Percentiles rank a stretch among this genome's conserved stretches.
These are phyloP conservation scores for Pulveroboletus sp. DNA, from an alignment of 768 basidiomycete genomes.

Conservation along the genomic window DNA sequence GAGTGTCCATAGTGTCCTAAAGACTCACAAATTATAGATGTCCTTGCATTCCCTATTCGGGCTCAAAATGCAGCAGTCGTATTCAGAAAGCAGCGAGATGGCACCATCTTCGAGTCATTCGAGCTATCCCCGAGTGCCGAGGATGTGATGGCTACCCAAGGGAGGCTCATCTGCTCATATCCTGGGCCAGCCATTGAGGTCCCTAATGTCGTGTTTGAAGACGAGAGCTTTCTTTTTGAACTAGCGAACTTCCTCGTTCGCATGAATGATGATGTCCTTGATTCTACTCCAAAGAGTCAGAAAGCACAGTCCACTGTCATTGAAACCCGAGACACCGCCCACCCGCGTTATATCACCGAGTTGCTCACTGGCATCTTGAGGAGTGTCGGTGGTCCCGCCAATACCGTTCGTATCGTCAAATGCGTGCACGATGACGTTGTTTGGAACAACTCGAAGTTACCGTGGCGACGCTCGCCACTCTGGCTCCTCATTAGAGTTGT, in stretches of 20 bases:
- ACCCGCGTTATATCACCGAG: conserved; percentile 48
- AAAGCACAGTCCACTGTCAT: conserved; percentile 35
- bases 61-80: conserved; percentile 48
- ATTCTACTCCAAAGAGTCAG: conserved; percentile 23
- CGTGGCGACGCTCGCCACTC: conserved; percentile 35
- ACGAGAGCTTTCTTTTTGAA: conserved; percentile 30
- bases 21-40: conserved; percentile 26
- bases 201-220: conserved; percentile 24
- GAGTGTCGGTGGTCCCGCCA: conserved; percentile 30
- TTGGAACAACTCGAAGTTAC: conserved; percentile 15
- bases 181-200: conserved; percentile 43
- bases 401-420: conserved; percentile 3
- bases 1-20: background rate
- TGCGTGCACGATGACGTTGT: conserved; percentile 30
- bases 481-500: conserved; percentile 34
- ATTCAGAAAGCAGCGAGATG: conserved; percentile 26
- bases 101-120: conserved; percentile 42
- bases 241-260: conserved; percentile 35
- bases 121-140: conserved; percentile 37
- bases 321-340: conserved; percentile 38
- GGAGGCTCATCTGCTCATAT: conserved; percentile 44
- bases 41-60: conserved; percentile 35
- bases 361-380: conserved; percentile 44
- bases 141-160: conserved; percentile 34
- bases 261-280: background rate